Percentiles rank a stretch among this genome's conserved stretches.
Conservation (phyloP, 441 rosid species). For the Arabidopsis lyrata region DNA sequence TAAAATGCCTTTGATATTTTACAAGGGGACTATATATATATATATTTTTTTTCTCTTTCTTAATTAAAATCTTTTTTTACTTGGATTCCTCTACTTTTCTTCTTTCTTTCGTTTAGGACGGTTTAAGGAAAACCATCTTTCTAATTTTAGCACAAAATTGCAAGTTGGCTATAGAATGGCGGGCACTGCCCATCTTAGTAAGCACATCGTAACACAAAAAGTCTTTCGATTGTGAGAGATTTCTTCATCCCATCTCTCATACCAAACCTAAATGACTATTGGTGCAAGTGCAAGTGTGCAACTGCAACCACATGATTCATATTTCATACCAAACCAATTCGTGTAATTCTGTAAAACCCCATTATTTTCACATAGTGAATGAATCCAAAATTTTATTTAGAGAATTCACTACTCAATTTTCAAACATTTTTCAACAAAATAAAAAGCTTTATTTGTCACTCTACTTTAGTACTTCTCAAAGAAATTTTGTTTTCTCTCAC, state of each 20-base stretch:
- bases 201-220: background rate
- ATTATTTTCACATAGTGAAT: too few species aligned
- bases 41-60: too few species aligned
- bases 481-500: too few species aligned
- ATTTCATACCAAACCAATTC: too few species aligned
- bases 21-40: background rate
- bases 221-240: background rate
- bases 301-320: too few species aligned
- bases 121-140: slow-evolving; percentile 6
- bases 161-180: background rate
- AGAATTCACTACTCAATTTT: too few species aligned
- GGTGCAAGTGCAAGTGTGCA: background rate
- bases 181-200: background rate
- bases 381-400: too few species aligned
- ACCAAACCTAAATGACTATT: background rate
- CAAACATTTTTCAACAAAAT: too few species aligned
- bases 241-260: background rate
- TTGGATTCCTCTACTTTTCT: background rate
- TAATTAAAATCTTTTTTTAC: background rate
- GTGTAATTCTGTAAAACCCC: too few species aligned
- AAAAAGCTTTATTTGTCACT: too few species aligned
- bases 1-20: slow-evolving; percentile 18
- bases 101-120: too few species aligned
- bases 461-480: too few species aligned
- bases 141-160: slow-evolving; percentile 14